Conservation (phyloP, 2,329 filamentous ascomycete species). For the Fusarium equiseti region DNA sequence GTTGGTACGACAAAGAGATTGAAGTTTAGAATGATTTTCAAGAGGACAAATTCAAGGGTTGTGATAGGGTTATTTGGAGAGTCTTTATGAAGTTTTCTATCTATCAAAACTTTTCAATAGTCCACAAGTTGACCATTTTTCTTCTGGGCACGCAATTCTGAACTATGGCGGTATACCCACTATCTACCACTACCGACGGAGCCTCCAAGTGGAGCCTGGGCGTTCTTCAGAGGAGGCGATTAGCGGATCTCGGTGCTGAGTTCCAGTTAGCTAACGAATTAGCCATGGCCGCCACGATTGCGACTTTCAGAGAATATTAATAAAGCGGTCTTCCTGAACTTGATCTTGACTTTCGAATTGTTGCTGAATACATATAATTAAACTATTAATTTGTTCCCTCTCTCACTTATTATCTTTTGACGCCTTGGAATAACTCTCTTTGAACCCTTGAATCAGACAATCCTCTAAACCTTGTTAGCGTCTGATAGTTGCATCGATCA, state of each 20-base stretch:
- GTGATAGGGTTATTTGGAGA: neutral
- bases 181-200: conserved; percentile 23
- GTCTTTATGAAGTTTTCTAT: neutral
- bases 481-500: conserved; percentile 22
- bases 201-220: conserved; percentile 9
- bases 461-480: conserved; percentile 25
- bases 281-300: conserved; percentile 1
- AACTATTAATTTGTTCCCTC: neutral
- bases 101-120: neutral
- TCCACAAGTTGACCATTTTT: neutral
- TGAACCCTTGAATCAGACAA: conserved; percentile 5
- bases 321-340: neutral
- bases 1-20: conserved; percentile 13
- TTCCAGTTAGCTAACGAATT: neutral
- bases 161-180: conserved; percentile 26
- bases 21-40: neutral
- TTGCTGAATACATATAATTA: neutral
- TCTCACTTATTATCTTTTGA: neutral
- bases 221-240: conserved; percentile 3
- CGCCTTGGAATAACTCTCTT: neutral
- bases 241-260: conserved; percentile 33
- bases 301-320: neutral
- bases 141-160: conserved; percentile 7
- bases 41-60: neutral
- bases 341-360: neutral